Conservation (phyloP, 176 grass and related monocot genomes). For the Cymbopogon citratus region DNA sequence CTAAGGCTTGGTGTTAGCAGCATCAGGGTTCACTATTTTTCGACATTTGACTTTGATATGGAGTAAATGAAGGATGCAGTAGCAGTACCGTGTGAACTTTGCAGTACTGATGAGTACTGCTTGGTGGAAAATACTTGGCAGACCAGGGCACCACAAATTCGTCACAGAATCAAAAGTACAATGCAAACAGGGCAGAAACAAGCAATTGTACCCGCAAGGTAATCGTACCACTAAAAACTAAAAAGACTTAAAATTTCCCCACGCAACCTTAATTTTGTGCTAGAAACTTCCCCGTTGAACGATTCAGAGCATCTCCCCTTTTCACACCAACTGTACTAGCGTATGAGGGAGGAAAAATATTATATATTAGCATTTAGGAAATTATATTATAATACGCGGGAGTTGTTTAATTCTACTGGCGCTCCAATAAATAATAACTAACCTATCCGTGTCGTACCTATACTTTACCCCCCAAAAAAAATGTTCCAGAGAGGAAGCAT, state of each 20-base stretch:
- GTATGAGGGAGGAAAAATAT: not conserved
- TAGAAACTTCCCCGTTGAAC: conserved; percentile 25
- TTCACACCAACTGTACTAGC: conserved; percentile 27
- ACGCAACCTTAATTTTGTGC: conserved; percentile 8
- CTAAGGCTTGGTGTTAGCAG: not conserved
- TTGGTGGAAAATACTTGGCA: not conserved
- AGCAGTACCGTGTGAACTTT: not conserved
- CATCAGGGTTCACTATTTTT: not conserved
- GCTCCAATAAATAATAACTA: conserved; percentile 21
- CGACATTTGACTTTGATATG: not conserved
- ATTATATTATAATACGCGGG: not conserved
- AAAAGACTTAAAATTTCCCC: not conserved
- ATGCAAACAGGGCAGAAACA: conserved; percentile 5
- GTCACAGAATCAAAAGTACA: conserved; percentile 28
- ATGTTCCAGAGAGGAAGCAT: not conserved
- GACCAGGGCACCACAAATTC: not conserved
- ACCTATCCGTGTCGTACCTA: not conserved
- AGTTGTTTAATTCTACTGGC: conserved; percentile 27
- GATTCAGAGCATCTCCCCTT: conserved; percentile 33
- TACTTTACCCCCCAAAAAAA: not conserved
- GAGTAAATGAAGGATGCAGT: not conserved
- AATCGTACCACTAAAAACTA: not conserved
- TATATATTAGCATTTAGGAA: too few species aligned
- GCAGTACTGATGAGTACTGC: not conserved
- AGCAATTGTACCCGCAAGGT: not conserved